Conservation (phyloP, 148 eudicot species). For the Camellia japonica region DNA sequence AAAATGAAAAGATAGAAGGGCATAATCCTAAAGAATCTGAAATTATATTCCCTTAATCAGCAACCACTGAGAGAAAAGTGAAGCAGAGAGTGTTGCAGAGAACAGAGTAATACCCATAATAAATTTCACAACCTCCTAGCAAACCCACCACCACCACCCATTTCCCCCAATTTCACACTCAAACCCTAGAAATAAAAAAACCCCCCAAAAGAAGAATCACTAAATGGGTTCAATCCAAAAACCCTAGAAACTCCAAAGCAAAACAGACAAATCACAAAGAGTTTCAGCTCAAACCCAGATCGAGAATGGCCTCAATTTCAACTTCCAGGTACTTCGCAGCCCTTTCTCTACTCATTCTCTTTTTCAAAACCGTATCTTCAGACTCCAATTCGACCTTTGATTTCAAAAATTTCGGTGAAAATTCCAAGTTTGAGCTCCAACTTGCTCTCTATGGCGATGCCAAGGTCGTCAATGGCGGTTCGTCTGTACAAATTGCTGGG, state of each 20-base stretch:
- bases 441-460: conserved; percentile 67
- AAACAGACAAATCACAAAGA: conserved; percentile 15
- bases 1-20: conserved; percentile 10
- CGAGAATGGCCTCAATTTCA: conserved; percentile 34
- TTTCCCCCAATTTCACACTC: conserved; percentile 20
- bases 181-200: conserved; percentile 19
- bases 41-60: conserved; percentile 43
- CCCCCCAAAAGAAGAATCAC: not conserved
- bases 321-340: conserved; percentile 35
- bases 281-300: conserved; percentile 25
- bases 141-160: conserved; percentile 11
- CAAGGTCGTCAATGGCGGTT: conserved; percentile 37
- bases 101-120: conserved; percentile 7
- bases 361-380: conserved; percentile 32
- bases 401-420: conserved; percentile 42
- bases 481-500: conserved; percentile 48
- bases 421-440: conserved; percentile 45
- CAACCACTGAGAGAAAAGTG: conserved; percentile 38
- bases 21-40: conserved; percentile 23
- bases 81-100: conserved; percentile 2
- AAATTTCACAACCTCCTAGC: conserved; percentile 48
- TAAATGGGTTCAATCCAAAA: conserved; percentile 25
- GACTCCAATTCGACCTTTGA: conserved; percentile 44
- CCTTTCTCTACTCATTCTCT: conserved; percentile 27
- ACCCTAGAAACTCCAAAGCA: conserved; percentile 25